Conservation (phyloP, 208 protist genomes). For the Sergeia podlipaevii region DNA sequence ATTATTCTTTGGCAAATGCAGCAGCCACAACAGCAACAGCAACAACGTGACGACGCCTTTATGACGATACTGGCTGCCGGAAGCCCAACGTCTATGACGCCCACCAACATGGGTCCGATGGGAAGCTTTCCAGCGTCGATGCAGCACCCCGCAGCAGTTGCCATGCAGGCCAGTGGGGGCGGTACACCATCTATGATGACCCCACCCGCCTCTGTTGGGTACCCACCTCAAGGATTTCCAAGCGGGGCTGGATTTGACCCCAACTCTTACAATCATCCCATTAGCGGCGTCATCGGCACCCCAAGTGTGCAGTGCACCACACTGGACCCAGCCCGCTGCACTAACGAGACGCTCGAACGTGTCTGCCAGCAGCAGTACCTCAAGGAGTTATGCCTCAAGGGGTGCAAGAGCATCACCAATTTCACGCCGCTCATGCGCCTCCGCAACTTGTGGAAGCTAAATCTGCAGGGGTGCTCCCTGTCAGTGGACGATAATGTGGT, state of each 20-base stretch:
- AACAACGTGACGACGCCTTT: constrained; percentile 4
- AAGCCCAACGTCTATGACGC: background rate
- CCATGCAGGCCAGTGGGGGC: background rate
- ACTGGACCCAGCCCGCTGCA: constrained; percentile 39
- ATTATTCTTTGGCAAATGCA: too few relatives aligned
- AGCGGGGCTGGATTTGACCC: too few relatives aligned
- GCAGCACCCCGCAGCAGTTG: background rate
- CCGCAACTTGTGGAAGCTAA: constrained; percentile 62
- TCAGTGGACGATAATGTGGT: constrained; percentile 49
- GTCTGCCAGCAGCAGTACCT: constrained; percentile 45
- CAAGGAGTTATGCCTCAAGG: constrained; percentile 50
- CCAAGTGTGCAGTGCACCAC: too few relatives aligned
- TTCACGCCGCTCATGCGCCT: constrained; percentile 41
- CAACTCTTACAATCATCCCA: too few relatives aligned
- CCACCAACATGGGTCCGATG: background rate
- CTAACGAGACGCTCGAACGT: constrained; percentile 56
- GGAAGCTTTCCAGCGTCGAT: background rate
- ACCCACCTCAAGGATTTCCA: too few relatives aligned
- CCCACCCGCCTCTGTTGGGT: too few relatives aligned
- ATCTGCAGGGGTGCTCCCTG: constrained; percentile 59
- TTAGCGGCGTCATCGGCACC: constrained; percentile 24
- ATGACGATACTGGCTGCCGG: background rate
- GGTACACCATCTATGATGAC: too few relatives aligned
- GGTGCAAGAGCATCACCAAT: constrained; percentile 58
- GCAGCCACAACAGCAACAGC: constrained; percentile 11